Evolutionary conservation across 176 grass and related monocot species (phyloP), one percentile per base, ranked within the genome.

Genomic region (Poa annua): DNA sequence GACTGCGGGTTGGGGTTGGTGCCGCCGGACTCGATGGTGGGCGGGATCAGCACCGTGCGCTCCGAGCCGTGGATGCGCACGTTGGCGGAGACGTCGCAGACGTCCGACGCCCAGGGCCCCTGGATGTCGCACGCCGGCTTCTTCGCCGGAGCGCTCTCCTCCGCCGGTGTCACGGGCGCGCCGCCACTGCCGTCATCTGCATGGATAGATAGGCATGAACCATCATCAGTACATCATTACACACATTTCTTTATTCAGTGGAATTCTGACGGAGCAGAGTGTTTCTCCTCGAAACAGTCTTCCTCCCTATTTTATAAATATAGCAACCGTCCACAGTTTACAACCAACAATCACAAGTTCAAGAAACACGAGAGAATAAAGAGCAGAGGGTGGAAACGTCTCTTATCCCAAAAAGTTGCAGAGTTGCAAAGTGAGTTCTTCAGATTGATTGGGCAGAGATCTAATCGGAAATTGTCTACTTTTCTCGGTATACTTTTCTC

Each of bases 61-160:
- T 75, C 15, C 0, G 90, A 76, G 4, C 92, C 90, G 26, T 81
- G 90, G 52, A 88, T 86, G 49, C 90, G 92, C 52, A 95, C 89
- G 70, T 90, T 90, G 57, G 79, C 85, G 59, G 24, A 21, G 21
- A 95, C 53, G 75, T 81, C 85, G 78, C 90, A 95, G 5, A 87
- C 86, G 78, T 95, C 92, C 0, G 92, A 81, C 11, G 61, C 84
- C 85, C 84, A 90, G 0, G 90, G 90, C 0, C 86, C 88, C 47
- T 92, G 84, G 66, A 91, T 89, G 87, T 95, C 90, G 74, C 92
- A 95, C 75, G 86, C 85, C 25, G 85, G 84, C 80, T 92, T 95
- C 66, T 82, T 80, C 10, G 76, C 74, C 34, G 85, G 74, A 50
- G 86, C 68, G 32, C 20, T 4, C 68, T 84, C 69, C 69, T 44